These are phyloP conservation scores for Saussurea involucrata DNA, from an alignment of 129 eudicot genomes.

Conservation along the genomic window DNA sequence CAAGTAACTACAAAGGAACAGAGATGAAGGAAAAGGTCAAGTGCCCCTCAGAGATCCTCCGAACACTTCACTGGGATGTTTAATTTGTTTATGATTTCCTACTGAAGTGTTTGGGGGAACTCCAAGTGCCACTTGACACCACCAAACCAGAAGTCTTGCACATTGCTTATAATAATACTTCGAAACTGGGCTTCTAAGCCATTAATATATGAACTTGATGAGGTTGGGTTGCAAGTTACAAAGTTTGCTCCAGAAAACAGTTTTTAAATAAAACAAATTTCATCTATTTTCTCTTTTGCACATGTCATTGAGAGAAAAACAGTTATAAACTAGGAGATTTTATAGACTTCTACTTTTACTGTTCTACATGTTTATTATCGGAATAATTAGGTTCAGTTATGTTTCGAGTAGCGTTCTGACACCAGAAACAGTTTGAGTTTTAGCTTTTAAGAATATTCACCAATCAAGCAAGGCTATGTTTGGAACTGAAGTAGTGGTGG, in stretches of 20 bases:
- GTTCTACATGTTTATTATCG: background rate
- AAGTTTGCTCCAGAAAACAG: no score
- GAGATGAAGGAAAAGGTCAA: constrained; percentile 1
- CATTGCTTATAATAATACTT: background rate
- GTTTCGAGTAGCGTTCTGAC: no score
- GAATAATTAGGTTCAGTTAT: no score
- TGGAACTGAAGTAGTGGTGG: background rate
- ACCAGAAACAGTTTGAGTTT: no score
- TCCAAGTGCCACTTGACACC: constrained; percentile 14
- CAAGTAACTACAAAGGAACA: background rate
- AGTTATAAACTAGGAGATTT: background rate
- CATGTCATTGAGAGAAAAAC: background rate
- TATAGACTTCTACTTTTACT: background rate
- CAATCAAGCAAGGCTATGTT: no score
- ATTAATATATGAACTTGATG: background rate
- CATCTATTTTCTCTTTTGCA: no score
- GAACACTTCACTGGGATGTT: constrained; percentile 16
- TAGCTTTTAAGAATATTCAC: no score
- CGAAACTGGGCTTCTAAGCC: background rate
- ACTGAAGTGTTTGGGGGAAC: constrained; percentile 33
- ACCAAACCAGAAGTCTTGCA: background rate
- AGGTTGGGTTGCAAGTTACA: background rate
- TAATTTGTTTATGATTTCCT: background rate
- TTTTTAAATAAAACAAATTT: no score
- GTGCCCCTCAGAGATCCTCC: constrained; percentile 21